Conservation (phyloP, 2,329 filamentous ascomycete species). For the Hirsutella rhossiliensis region DNA sequence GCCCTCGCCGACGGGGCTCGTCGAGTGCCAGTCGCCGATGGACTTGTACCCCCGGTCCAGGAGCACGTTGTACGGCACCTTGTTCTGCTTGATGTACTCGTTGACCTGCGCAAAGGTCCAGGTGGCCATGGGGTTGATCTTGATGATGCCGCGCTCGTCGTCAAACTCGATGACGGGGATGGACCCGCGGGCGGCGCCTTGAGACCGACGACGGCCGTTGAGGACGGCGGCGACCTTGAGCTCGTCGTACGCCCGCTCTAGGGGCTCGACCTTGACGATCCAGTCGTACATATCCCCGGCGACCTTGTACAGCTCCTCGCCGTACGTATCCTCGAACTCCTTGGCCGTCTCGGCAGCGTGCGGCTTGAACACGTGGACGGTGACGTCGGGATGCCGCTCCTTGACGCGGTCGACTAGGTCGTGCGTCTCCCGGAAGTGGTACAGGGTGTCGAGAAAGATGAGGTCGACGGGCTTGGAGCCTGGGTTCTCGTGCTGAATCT, state of each 20-base stretch:
- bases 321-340: conserved; percentile 75
- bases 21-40: conserved; percentile 96
- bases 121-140: conserved; percentile 93
- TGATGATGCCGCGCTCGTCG: conserved; percentile 76
- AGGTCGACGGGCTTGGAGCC: conserved; percentile 48
- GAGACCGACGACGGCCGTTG: conserved; percentile 81
- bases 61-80: conserved; percentile 87
- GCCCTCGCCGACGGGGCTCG: conserved; percentile 73
- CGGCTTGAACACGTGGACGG: conserved; percentile 84
- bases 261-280: conserved; percentile 93
- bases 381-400: conserved; percentile 63
- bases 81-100: conserved; percentile 71
- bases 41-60: conserved; percentile 96
- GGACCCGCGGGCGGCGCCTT: conserved; percentile 83
- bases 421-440: conserved; percentile 71
- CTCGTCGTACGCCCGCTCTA: conserved; percentile 79
- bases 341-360: conserved; percentile 57
- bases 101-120: conserved; percentile 89
- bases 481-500: conserved; percentile 53
- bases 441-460: conserved; percentile 75
- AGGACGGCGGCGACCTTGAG: conserved; percentile 82
- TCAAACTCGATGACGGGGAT: conserved; percentile 89
- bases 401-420: conserved; percentile 63
- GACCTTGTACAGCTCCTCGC: conserved; percentile 70
- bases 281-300: conserved; percentile 91